Conservation (phyloP, 2,329 filamentous ascomycete genomes). For the Colletotrichum trifolii region DNA sequence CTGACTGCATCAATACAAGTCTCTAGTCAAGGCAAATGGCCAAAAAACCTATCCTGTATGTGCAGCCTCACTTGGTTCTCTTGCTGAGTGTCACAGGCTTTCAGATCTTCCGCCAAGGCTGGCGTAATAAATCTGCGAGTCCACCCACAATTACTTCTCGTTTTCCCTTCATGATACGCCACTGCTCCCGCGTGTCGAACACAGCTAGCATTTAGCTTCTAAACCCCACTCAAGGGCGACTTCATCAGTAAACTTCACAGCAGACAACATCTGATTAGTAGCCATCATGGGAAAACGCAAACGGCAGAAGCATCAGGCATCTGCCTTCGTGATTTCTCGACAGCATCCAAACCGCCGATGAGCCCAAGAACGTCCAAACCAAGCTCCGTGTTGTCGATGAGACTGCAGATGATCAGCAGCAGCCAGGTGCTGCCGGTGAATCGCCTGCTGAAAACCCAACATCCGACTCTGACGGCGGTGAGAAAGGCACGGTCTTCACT, state of each 20-base stretch:
- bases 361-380: constrained; percentile 4
- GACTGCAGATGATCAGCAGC: neutral
- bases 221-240: too few relatives aligned
- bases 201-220: too few relatives aligned
- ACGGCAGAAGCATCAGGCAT: neutral
- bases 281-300: neutral
- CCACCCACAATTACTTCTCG: neutral
- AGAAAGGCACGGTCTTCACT: neutral
- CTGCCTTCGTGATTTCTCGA: constrained; percentile 1
- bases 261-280: neutral
- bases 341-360: neutral
- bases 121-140: neutral
- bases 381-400: neutral
- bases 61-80: neutral
- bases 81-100: neutral
- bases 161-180: neutral
- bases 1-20: neutral
- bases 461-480: neutral
- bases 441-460: neutral
- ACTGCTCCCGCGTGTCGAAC: neutral
- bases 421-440: neutral
- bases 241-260: too few relatives aligned
- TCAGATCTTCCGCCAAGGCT: neutral
- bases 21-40: neutral
- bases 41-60: neutral